A percentile compares a stretch with the other conserved stretches of the same genome.
phyloP scores from a whole-genome alignment of 192 early-diverging fungal species.

The Entomortierella parvispora region DNA sequence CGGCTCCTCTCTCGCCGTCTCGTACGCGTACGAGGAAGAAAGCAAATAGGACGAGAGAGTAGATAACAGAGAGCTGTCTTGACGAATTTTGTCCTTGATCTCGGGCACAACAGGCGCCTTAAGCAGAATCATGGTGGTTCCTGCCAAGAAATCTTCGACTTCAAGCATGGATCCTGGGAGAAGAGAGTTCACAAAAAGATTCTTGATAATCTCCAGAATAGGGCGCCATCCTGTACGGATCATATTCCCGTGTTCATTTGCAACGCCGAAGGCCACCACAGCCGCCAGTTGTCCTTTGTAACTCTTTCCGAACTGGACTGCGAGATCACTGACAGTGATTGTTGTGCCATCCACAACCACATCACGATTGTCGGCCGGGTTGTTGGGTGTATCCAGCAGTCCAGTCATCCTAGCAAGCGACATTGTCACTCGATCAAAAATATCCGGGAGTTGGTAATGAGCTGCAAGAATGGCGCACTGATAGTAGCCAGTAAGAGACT shows the following conservation, averaged over 20 bases:
- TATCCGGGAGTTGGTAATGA: constrained; percentile 74
- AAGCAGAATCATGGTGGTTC: constrained; percentile 72
- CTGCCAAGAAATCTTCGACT: constrained; percentile 79
- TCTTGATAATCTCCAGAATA: constrained; percentile 76
- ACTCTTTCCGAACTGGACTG: constrained; percentile 89
- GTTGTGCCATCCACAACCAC: constrained; percentile 57
- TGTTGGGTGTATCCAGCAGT: constrained; percentile 63
- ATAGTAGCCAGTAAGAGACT: constrained; percentile 83
- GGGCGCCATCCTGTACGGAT: constrained; percentile 78
- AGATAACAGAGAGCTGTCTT: constrained; percentile 77
- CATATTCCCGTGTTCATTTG: constrained; percentile 71
- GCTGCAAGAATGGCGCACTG: constrained; percentile 78
- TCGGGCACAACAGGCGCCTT: constrained; percentile 52
- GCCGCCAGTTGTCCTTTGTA: constrained; percentile 91
- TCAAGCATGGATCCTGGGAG: constrained; percentile 73
- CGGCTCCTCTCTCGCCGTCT: constrained; percentile 66
- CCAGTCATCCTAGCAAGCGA: constrained; percentile 82
- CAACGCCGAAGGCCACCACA: constrained; percentile 86
- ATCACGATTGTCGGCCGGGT: constrained; percentile 60
- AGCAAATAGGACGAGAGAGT: constrained; percentile 81
- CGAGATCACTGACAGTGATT: constrained; percentile 68
- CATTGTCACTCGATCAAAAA: constrained; percentile 83
- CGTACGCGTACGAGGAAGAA: constrained; percentile 65
- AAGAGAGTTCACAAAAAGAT: constrained; percentile 82
- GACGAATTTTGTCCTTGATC: constrained; percentile 55